Evolutionary conservation across 805 yeast species (phyloP).

Genomic region (Hanseniaspora nectarophila): DNA sequence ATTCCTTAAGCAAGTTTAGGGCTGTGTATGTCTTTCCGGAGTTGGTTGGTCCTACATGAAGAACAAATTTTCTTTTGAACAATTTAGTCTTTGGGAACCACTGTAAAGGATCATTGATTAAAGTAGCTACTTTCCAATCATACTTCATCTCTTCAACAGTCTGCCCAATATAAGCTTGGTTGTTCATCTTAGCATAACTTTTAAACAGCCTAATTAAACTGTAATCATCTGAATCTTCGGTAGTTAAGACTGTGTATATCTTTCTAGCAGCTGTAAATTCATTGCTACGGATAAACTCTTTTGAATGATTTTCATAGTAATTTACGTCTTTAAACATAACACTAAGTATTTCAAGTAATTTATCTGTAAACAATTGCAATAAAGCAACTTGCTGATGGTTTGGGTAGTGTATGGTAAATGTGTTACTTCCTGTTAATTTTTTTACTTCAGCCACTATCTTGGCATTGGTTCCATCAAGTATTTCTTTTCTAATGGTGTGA

Average conservation of each 20-base stretch:
- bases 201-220: too few species aligned
- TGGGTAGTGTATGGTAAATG: not conserved
- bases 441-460: not conserved
- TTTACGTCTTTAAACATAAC: not conserved
- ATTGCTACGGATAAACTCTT: too few species aligned
- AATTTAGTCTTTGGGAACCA: slow-evolving; percentile 83
- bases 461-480: not conserved
- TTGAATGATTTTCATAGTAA: too few species aligned
- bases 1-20: slow-evolving; percentile 48
- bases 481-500: not conserved
- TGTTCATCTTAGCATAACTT: too few species aligned
- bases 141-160: slow-evolving; percentile 16
- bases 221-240: not conserved
- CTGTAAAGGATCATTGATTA: slow-evolving; percentile 42
- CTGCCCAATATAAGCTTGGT: slow-evolving; percentile 3
- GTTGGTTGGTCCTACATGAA: slow-evolving; percentile 97
- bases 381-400: not conserved
- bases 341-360: not conserved
- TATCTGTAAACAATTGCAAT: not conserved
- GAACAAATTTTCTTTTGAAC: slow-evolving; percentile 62
- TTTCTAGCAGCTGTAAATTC: not conserved
- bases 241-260: not conserved
- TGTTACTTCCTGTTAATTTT: not conserved
- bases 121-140: slow-evolving; percentile 32
- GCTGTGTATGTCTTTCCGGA: slow-evolving; percentile 90